Conservation (phyloP, 495 filamentous ascomycete genomes). For the Podospora fimiseda region DNA sequence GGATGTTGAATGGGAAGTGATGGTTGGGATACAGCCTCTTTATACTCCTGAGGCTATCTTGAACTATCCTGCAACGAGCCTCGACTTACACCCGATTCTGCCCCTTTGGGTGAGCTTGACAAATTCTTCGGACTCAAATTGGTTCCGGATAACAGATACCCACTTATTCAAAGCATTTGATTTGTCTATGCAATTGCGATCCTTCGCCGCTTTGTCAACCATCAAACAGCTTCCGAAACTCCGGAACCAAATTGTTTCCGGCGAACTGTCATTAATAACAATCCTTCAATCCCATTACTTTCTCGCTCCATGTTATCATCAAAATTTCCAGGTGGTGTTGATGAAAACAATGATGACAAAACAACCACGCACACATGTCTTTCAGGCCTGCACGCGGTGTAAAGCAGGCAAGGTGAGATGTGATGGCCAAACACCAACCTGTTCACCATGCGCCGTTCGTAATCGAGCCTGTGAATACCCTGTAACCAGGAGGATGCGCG, state of each 20-base stretch:
- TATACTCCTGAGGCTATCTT: neutral
- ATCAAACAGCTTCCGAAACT: no score
- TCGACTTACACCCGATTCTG: neutral
- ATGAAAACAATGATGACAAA: neutral
- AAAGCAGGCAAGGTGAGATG: constrained; percentile 4
- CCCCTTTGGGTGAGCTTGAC: no score
- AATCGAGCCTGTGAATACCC: constrained; percentile 6
- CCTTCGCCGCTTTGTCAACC: no score
- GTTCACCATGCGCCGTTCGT: constrained; percentile 4
- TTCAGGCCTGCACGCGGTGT: constrained; percentile 8
- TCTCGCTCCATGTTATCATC: neutral
- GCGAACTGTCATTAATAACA: no score
- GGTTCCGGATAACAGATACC: no score
- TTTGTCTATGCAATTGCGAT: no score
- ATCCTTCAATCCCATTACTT: neutral
- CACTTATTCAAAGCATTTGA: no score
- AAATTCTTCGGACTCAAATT: no score
- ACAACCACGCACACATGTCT: neutral
- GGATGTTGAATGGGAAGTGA: neutral
- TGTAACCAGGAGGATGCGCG: neutral
- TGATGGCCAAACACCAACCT: constrained; percentile 8
- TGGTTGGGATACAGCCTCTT: neutral
- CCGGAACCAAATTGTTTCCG: no score
- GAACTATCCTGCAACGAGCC: neutral
- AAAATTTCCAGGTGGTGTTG: neutral